Base-by-base conservation (phyloP, 768 basidiomycete genomes). In the Suillus decipiens region DNA sequence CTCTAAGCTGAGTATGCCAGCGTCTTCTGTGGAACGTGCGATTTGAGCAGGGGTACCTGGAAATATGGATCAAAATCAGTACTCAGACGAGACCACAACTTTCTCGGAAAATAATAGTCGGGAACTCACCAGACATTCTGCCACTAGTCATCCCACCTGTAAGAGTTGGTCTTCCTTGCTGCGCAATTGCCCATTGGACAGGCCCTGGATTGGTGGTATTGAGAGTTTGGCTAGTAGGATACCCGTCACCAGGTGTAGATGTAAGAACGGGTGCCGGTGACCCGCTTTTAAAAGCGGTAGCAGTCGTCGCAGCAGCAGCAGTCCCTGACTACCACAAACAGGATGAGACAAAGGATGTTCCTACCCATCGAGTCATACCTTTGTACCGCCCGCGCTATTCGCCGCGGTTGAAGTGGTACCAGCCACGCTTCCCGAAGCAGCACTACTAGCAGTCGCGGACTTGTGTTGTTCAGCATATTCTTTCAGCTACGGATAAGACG, bases 1-100 rank as follows among this genome's bases (percentile, higher is more conserved):
- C 60, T 92, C 87, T 22, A 90, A 72, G 34, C 81, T 83, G 65
- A 90, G 76, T 66, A 83, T 77, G 42, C 77, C 81, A 34, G 81
- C 76, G 64, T 89, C 89, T 58, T 92, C 92, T 47, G 84, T 77
- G 43, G 81, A 79, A 62, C 86, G 80, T 39, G 87, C 81, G 47
- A 91, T 75, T 71, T 90, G 86, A 17, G 92, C 85, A n/a, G 92
- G 92, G 4, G 92, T 91, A 43, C 92, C 87, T 83, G 60, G 60
- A 39, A 10, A 42, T 59, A 41, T 47, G 15, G 31, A 57, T 54
- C 24, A 24, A 3, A 9, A 56, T 60, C 50, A 60, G 24, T 48
- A 54, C 19, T 31, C 48, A n/a, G 36, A 62, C 28, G 31, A 34
- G 54, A 22, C 57, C 33, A 14, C 34, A 11, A 11, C 51, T 37